phyloP scores from a whole-genome alignment of 345 rosid species.

The Limnanthes douglasii region DNA sequence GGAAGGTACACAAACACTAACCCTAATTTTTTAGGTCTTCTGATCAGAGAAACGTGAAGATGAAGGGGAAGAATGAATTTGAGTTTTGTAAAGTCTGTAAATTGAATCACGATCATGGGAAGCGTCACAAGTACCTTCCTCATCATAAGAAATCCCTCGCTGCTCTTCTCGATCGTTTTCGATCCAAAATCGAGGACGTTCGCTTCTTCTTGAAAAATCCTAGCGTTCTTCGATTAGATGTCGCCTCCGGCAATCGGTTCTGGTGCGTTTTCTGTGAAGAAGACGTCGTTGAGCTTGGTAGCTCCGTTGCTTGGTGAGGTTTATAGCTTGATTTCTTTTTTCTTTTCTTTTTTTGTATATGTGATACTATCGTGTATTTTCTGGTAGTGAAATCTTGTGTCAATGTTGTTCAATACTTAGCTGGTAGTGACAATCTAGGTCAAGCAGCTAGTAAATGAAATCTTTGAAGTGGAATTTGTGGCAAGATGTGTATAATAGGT shows the following conservation, averaged over 20 bases:
- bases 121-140: conserved; percentile 62
- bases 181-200: conserved; percentile 36
- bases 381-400: too few relatives aligned
- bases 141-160: conserved; percentile 51
- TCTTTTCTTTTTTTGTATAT: not conserved
- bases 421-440: too few relatives aligned
- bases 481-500: too few relatives aligned
- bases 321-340: not conserved
- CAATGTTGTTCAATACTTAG: too few relatives aligned
- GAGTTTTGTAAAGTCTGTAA: conserved; percentile 71
- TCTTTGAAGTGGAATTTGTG: not conserved
- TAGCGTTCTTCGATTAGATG: conserved; percentile 31
- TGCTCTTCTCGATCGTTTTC: conserved; percentile 41
- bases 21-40: too few relatives aligned
- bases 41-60: too few relatives aligned
- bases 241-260: conserved; percentile 41
- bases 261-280: conserved; percentile 83
- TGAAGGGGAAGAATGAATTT: conserved; percentile 20
- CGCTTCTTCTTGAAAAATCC: conserved; percentile 59
- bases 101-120: conserved; percentile 58
- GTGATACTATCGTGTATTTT: too few relatives aligned
- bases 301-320: conserved; percentile 59
- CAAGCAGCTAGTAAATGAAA: not conserved
- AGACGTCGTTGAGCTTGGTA: conserved; percentile 43
- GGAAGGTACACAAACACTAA: too few relatives aligned